Percentiles rank a stretch among this genome's conserved stretches.
Evolutionary conservation across 208 protist genomes (phyloP).

Genomic region (Leishmania gerbilli): DNA sequence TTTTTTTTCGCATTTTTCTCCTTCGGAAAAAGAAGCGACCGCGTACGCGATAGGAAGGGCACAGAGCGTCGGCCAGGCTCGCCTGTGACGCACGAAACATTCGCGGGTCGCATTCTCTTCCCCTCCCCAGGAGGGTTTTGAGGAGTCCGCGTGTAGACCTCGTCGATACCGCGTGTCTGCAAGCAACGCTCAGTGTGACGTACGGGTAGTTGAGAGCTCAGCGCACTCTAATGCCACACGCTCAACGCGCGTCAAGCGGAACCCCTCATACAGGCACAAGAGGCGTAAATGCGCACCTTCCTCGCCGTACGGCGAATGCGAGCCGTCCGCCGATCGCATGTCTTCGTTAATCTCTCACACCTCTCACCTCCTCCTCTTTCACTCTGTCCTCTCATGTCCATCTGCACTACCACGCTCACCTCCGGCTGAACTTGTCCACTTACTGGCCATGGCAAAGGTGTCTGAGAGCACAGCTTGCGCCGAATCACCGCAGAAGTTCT

Average conservation of each 20-base stretch:
- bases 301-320: background rate
- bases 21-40: background rate
- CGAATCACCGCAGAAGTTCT: background rate
- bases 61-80: background rate
- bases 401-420: background rate
- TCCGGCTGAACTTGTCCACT: background rate
- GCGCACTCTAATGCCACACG: background rate
- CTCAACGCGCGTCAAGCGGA: background rate
- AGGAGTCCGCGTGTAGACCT: no score
- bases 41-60: background rate
- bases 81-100: background rate
- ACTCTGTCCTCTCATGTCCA: background rate
- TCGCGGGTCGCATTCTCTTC: background rate
- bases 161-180: background rate
- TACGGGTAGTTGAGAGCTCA: background rate
- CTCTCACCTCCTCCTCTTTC: background rate
- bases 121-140: no score
- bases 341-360: background rate
- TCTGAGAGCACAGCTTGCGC: background rate
- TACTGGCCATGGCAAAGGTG: background rate
- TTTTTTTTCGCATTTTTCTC: conserved; percentile 29
- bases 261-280: background rate
- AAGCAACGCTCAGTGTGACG: background rate
- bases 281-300: background rate
- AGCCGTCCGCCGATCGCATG: background rate